Evolutionary conservation across 192 early-diverging fungal species (phyloP).

Genomic region (Obelidium mucronatum): DNA sequence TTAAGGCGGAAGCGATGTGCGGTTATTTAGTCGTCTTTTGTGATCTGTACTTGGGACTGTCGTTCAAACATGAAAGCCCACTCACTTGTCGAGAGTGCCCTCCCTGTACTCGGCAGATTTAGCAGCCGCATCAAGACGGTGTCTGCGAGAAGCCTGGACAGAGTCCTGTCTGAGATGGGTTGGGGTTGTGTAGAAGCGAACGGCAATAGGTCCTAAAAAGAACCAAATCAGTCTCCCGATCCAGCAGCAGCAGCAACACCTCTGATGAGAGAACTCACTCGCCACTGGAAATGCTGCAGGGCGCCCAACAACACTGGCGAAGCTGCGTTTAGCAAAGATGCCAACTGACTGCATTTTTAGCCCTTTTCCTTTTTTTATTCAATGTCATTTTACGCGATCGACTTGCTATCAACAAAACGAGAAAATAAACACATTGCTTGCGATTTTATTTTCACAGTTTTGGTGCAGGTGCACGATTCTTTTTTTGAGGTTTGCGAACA

Average conservation of each 20-base stretch:
- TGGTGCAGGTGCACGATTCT: neutral
- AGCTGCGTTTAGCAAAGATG: neutral
- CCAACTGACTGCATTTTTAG: neutral
- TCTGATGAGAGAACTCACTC: too few relatives aligned
- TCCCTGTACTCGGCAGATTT: constrained; percentile 9
- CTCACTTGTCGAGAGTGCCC: constrained; percentile 27
- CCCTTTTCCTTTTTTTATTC: neutral
- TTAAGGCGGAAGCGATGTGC: neutral
- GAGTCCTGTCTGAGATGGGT: constrained; percentile 27
- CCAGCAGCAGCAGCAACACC: too few relatives aligned
- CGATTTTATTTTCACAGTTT: constrained; percentile 1
- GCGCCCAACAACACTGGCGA: too few relatives aligned
- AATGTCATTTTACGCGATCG: neutral
- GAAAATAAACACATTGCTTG: neutral
- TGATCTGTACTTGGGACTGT: neutral
- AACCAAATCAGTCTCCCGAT: too few relatives aligned
- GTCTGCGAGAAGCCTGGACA: constrained; percentile 1
- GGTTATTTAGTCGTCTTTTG: neutral
- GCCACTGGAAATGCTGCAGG: neutral
- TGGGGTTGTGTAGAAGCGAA: constrained; percentile 24
- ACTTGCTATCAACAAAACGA: neutral
- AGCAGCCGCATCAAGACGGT: neutral
- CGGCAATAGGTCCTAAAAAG: too few relatives aligned
- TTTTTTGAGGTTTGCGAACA: constrained; percentile 86
- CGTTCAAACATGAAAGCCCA: neutral